phyloP scores from a whole-genome alignment of 805 yeast species.

The Hanseniaspora jakobsenii region DNA sequence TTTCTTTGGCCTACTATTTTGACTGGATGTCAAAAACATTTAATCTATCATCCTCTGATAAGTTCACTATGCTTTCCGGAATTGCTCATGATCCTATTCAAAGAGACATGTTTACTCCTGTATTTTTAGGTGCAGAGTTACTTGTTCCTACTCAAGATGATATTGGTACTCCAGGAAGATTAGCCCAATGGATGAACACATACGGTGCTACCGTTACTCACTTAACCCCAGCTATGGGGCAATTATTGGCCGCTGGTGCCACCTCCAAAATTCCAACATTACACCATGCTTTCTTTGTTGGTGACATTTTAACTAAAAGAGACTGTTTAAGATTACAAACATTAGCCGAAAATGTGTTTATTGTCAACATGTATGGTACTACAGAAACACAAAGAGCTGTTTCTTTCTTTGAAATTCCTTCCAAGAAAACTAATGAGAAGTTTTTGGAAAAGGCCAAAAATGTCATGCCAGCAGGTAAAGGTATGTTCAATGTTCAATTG shows the following conservation, averaged over 20 bases:
- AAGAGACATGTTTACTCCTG: conserved; percentile 97
- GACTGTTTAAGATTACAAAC: conserved; percentile 90
- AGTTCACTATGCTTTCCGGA: conserved; percentile 94
- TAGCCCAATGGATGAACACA: conserved; percentile 93
- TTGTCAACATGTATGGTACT: conserved; percentile 98
- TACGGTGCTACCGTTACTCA: conserved; percentile 93
- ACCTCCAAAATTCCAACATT: conserved; percentile 68
- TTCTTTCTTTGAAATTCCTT: conserved; percentile 78
- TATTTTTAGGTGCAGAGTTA: conserved; percentile 86
- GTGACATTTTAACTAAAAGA: conserved; percentile 92
- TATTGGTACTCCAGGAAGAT: conserved; percentile 94
- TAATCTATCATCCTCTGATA: conserved; percentile 63
- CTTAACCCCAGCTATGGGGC: conserved; percentile 99
- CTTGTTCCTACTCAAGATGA: conserved; percentile 93
- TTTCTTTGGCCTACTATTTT: conserved; percentile 90
- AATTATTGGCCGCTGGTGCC: conserved; percentile 89
- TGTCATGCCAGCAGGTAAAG: conserved; percentile 96
- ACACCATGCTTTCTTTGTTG: conserved; percentile 96
- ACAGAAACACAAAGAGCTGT: conserved; percentile 99
- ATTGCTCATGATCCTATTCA: conserved; percentile 99
- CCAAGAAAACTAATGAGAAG: conserved; percentile 46
- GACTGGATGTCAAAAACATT: conserved; percentile 96
- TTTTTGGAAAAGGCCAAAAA: conserved; percentile 80
- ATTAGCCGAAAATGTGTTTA: conserved; percentile 74
- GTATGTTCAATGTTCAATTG: conserved; percentile 91